Base-by-base conservation (phyloP, 2,329 filamentous ascomycete species). In the Exophiala oligosperma region DNA sequence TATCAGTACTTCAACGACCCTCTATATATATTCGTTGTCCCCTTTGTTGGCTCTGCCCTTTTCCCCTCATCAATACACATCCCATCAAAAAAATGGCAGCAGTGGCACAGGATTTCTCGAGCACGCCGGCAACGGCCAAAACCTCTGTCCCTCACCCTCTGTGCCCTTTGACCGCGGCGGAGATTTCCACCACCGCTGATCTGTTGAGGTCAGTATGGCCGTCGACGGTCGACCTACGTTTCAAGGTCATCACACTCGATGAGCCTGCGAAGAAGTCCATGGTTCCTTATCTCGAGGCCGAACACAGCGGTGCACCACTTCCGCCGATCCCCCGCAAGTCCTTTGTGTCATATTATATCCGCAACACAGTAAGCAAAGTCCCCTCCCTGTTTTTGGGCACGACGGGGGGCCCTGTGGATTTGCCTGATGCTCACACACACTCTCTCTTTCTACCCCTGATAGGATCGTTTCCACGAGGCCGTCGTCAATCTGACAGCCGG, bases 161-260 rank as follows among this genome's bases (percentile, higher is more conserved):
- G 37, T 66, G 63, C 49, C 68, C 69, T 6, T 59, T 71, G 55
- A 64, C 67, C 4, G 57, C 64, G n/a, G 50, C 60, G 23, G 69
- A 71, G 60, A 70, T 71, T 46, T 59, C 56, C 49, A 64, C 57
- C 41, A 62, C 68, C 35, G 65, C 66, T 21, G 59, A 68, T 26
- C 56, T 70, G 28, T 47, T 71, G 43, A 60, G 60, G 35, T 60
- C 57, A 8, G 55, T 67, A n/a, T 71, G 68, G 62, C 69, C 68
- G 14, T 51, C 63, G 9, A 63, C 64, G 35, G 64, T 66, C n/a
- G 61, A 69, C 49, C 57, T 79, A 29, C 72, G 76, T 4, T 86
- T 84, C 78, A 90, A 90, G 74, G 82, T 81, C 64, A 81, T 91
- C 51, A 89, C 84, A 23, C 76, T 89, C 2, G 80, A 86, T 52